phyloP scores from a whole-genome alignment of 345 rosid species.

The Dipteronia dyeriana region DNA sequence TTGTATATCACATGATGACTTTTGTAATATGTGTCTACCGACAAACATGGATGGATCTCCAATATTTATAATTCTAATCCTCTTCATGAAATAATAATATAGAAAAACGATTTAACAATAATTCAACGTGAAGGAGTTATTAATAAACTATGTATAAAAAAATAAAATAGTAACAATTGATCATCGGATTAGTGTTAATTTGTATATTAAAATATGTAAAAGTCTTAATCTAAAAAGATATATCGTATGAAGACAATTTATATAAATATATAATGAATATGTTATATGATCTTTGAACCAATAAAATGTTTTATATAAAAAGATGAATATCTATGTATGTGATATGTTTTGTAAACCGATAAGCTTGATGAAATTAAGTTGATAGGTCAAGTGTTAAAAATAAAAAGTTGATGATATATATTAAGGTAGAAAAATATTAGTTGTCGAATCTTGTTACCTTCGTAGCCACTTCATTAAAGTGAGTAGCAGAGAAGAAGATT shows the following conservation, averaged over 20 bases:
- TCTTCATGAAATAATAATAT: too few relatives aligned
- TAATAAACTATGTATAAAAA: background rate
- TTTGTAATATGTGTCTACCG: background rate
- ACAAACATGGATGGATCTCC: constrained; percentile 13
- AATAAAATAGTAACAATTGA: background rate
- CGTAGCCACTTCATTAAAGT: constrained; percentile 75
- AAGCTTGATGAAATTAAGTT: background rate
- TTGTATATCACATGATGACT: background rate
- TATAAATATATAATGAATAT: too few relatives aligned
- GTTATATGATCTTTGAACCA: too few relatives aligned
- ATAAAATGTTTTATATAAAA: too few relatives aligned
- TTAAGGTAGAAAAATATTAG: background rate
- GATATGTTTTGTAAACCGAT: background rate
- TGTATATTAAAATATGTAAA: too few relatives aligned
- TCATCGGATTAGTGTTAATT: background rate
- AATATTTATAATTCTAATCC: background rate
- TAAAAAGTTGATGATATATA: background rate
- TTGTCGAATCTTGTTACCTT: constrained; percentile 69
- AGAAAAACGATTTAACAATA: too few relatives aligned
- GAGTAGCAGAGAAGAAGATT: constrained; percentile 61
- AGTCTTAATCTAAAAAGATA: too few relatives aligned
- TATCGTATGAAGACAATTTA: too few relatives aligned
- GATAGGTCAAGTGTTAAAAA: background rate
- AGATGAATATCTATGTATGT: too few relatives aligned
- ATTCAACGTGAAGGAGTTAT: background rate